Percentiles rank a stretch among this genome's conserved stretches.
Conservation (phyloP, 176 grass and related monocot genomes). For the Cymbopogon citratus region DNA sequence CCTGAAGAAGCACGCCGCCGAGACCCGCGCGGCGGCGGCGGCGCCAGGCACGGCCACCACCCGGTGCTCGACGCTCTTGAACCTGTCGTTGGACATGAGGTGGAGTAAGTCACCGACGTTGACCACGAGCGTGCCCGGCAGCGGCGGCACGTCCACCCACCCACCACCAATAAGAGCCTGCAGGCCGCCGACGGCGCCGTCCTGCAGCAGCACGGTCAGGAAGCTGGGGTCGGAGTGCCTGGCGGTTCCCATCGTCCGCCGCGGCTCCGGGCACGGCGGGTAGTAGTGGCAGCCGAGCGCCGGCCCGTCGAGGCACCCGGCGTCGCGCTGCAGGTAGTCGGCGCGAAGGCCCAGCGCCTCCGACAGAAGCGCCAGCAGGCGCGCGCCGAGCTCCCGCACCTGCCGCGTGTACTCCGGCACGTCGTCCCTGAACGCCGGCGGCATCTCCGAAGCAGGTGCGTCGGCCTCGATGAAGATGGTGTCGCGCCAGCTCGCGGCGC, state of each 20-base stretch:
- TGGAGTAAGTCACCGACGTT: conserved; percentile 62
- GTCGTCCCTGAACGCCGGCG: conserved; percentile 13
- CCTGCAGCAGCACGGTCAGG: conserved; percentile 56
- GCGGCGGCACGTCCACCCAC: conserved; percentile 43
- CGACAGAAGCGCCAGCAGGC: conserved; percentile 43
- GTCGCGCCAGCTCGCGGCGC: conserved; percentile 57
- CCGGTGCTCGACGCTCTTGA: conserved; percentile 58
- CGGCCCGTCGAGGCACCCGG: conserved; percentile 27
- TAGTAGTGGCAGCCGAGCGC: conserved; percentile 37
- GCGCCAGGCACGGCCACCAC: conserved; percentile 31
- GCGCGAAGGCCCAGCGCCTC: conserved; percentile 32
- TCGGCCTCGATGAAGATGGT: conserved; percentile 9
- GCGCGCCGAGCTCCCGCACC: conserved; percentile 8
- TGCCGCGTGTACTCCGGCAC: background rate
- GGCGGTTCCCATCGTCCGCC: conserved; percentile 23
- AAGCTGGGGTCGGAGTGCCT: conserved; percentile 44
- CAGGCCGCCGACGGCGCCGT: conserved; percentile 39
- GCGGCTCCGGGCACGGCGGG: conserved; percentile 44
- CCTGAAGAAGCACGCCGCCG: conserved; percentile 48
- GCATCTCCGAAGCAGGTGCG: conserved; percentile 15
- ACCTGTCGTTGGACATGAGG: conserved; percentile 48
- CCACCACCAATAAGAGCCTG: conserved; percentile 27
- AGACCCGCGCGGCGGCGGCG: conserved; percentile 19
- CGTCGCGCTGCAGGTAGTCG: conserved; percentile 10
- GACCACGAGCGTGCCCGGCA: conserved; percentile 36